These are phyloP conservation scores for Endotrypanum monterogeii DNA, from an alignment of 208 protist species.

Conservation along the genomic window DNA sequence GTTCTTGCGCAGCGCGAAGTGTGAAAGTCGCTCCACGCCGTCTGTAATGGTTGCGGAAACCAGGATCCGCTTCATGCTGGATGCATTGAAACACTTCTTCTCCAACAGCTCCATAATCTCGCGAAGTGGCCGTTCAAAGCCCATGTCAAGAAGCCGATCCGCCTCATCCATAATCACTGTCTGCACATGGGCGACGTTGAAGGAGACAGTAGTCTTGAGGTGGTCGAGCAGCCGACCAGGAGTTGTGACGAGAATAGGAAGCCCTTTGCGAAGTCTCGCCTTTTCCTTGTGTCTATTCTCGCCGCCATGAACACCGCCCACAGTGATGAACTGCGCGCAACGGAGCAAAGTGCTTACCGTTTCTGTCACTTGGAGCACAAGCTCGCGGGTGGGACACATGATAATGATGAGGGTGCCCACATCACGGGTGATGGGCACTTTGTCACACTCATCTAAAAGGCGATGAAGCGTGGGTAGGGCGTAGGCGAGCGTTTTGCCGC, in stretches of 20 bases:
- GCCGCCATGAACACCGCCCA: slow-evolving; percentile 78
- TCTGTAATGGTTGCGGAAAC: slow-evolving; percentile 96
- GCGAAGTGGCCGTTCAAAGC: slow-evolving; percentile 97
- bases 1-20: slow-evolving; percentile 79
- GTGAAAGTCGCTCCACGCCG: slow-evolving; percentile 86
- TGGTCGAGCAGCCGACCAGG: slow-evolving; percentile 91
- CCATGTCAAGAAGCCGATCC: slow-evolving; percentile 99
- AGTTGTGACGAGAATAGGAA: slow-evolving; percentile 82
- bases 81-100: slow-evolving; percentile 62
- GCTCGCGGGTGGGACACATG: slow-evolving; percentile 86
- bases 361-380: slow-evolving; percentile 86
- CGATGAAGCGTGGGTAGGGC: slow-evolving; percentile 93
- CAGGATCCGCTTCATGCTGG: slow-evolving; percentile 96
- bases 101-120: slow-evolving; percentile 95
- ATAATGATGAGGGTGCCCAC: slow-evolving; percentile 80
- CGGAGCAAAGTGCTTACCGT: slow-evolving; percentile 69
- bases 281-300: slow-evolving; percentile 90
- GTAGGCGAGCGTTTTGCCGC: slow-evolving; percentile 95
- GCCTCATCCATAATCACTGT: slow-evolving; percentile 98
- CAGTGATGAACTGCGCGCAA: slow-evolving; percentile 86
- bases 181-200: slow-evolving; percentile 59
- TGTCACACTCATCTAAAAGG: slow-evolving; percentile 80
- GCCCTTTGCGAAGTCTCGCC: slow-evolving; percentile 80
- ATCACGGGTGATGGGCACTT: slow-evolving; percentile 63
- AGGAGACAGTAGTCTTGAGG: slow-evolving; percentile 74